A percentile compares a stretch with the other conserved stretches of the same genome.
Conservation (phyloP, 2,329 filamentous ascomycete species). For the Plenodomus tracheiphilus region DNA sequence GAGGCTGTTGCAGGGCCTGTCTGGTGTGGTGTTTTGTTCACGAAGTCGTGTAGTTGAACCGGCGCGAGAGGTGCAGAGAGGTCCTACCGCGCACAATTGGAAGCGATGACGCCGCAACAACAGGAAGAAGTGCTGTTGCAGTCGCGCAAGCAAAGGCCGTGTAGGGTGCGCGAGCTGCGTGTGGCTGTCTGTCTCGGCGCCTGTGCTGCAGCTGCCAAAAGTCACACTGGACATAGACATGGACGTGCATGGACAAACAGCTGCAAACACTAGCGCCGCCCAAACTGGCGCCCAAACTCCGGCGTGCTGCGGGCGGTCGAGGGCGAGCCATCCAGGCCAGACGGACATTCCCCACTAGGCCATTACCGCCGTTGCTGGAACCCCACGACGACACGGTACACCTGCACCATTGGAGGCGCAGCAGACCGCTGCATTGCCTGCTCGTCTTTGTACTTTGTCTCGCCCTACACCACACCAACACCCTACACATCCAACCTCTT, state of each 20-base stretch:
- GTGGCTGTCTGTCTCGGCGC: constrained; percentile 23
- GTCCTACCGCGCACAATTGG: neutral
- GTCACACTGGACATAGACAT: constrained; percentile 3
- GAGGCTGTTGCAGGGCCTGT: constrained; percentile 3
- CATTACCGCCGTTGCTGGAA: constrained; percentile 17
- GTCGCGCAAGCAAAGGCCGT: constrained; percentile 3
- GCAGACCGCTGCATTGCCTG: constrained; percentile 9
- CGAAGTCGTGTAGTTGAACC: constrained; percentile 12
- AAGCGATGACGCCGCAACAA: neutral
- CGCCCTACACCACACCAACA: neutral
- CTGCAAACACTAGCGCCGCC: constrained; percentile 25
- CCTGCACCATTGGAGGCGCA: constrained; percentile 19
- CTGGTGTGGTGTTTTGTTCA: constrained; percentile 11
- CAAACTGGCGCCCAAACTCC: neutral
- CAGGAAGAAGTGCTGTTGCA: neutral
- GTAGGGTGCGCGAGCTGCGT: constrained; percentile 9
- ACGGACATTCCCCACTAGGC: constrained; percentile 12
- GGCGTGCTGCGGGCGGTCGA: constrained; percentile 18
- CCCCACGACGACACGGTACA: constrained; percentile 24
- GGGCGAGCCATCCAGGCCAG: neutral
- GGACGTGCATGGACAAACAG: constrained; percentile 19
- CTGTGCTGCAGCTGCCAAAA: constrained; percentile 32
- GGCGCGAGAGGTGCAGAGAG: neutral
- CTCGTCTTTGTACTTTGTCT: neutral
- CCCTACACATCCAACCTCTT: neutral